phyloP scores from a whole-genome alignment of 139 green algal species.

The Diplosphaera chodatii region DNA sequence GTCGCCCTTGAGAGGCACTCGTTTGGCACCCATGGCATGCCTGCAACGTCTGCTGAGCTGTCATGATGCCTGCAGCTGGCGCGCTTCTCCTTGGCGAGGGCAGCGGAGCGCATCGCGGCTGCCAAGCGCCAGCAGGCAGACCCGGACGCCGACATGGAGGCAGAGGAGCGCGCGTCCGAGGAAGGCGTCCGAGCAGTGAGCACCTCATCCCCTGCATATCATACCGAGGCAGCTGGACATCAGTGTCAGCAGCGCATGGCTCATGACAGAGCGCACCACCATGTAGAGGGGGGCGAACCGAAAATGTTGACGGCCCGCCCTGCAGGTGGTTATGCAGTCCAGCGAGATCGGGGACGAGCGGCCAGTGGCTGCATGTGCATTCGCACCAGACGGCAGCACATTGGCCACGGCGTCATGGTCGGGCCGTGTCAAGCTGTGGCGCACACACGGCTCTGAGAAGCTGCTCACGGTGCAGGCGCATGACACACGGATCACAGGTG shows the following conservation, averaged over 20 bases:
- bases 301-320: too few relatives aligned
- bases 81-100: constrained; percentile 65
- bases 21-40: too few relatives aligned
- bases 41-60: too few relatives aligned
- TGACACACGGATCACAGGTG: constrained; percentile 72
- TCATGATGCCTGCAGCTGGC: too few relatives aligned
- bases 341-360: constrained; percentile 86
- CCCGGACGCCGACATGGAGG: constrained; percentile 30
- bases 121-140: constrained; percentile 44
- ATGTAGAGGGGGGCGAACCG: too few relatives aligned
- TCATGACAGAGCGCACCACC: too few relatives aligned
- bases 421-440: constrained; percentile 71
- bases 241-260: too few relatives aligned
- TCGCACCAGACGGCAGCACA: constrained; percentile 56
- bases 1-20: too few relatives aligned
- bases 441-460: constrained; percentile 29
- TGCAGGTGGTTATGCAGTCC: constrained; percentile 34
- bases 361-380: constrained; percentile 65
- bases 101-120: constrained; percentile 47
- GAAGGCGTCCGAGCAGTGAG: constrained; percentile 9
- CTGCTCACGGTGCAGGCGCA: constrained; percentile 49
- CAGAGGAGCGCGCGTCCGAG: constrained; percentile 9
- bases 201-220: too few relatives aligned
- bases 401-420: constrained; percentile 75
- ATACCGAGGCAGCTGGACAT: too few relatives aligned